Conservation (phyloP, 2,329 filamentous ascomycete species). For the Coniella lustricola region DNA sequence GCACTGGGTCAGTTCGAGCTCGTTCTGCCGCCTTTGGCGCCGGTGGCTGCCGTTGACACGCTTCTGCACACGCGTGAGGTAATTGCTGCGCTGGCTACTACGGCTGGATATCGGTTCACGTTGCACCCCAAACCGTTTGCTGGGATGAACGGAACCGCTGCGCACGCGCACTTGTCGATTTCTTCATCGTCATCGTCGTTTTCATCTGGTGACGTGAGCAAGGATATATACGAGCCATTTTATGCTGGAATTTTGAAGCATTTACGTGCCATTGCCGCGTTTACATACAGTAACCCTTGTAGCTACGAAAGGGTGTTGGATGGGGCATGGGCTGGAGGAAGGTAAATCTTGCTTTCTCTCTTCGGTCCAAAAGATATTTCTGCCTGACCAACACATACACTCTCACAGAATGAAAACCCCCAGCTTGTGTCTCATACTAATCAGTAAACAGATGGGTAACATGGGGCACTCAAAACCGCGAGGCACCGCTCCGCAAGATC, state of each 20-base stretch:
- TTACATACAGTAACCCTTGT: conserved; percentile 57
- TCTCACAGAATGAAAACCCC: no score
- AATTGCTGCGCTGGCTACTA: conserved; percentile 56
- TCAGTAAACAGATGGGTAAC: conserved; percentile 48
- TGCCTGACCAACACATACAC: no score
- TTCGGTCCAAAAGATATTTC: neutral
- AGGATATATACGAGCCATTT: conserved; percentile 53
- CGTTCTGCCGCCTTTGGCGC: conserved; percentile 55
- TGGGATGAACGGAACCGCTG: conserved; percentile 53
- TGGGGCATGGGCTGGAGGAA: conserved; percentile 70
- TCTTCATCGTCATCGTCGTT: conserved; percentile 20
- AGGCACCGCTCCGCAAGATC: conserved; percentile 65
- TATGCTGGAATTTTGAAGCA: conserved; percentile 65
- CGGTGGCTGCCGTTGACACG: conserved; percentile 63
- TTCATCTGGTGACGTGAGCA: conserved; percentile 32
- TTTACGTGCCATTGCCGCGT: conserved; percentile 58
- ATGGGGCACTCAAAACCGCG: conserved; percentile 78
- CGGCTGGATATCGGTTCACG: conserved; percentile 59
- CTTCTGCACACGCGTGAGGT: conserved; percentile 66
- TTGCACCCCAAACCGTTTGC: conserved; percentile 65
- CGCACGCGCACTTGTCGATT: conserved; percentile 65
- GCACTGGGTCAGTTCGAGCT: conserved; percentile 73
- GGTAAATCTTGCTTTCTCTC: no score
- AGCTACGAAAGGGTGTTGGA: conserved; percentile 65
- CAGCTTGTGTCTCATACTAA: no score